Base-by-base conservation (phyloP, 805 yeast genomes). In the Yamadazyma sp. region DNA sequence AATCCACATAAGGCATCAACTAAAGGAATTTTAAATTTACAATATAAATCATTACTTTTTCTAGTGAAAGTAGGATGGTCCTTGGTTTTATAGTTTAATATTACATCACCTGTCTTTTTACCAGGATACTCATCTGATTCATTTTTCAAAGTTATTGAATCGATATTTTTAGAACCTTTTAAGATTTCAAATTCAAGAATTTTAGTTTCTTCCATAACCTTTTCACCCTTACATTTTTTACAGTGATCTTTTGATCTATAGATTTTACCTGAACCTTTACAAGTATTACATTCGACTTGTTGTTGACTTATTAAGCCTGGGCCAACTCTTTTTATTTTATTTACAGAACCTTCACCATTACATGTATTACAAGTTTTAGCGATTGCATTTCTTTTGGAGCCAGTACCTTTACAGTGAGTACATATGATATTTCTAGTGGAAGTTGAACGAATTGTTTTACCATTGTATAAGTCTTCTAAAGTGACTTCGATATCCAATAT, bases 1-100 rank as follows among this genome's bases (percentile, higher is more conserved):
- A 89, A 82, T 2, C 98, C 98, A 40, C 86, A 75, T n/a, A 91
- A 65, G 0, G 96, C 81, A 45, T 91, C 98, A 10, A 76, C 76
- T 33, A 91, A 64, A 2, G 94, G 69, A 25, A 91, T 75, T 6
- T 64, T 65, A 25, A 80, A 59, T 19, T 69, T 64, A 3, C 86
- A 71, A 45, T 75, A 76, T 33, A 93, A 60, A 55, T 89, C 91
- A 43, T 76, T 58, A 7, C 76, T 82, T 27, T 70, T 67, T 36
- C 93, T 69, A 24, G 60, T 61, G 49, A 87, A 81, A 1, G 46
- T 49, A 1, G 60, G 48, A 52, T 80, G 75, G 3, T 60, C 58
- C 38, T 69, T 65, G 43, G 77, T 76, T 30, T 66, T 65, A 34
- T 83, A 76, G 0, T 70, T 70, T 44, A 93, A 67, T 2, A 82